A percentile compares a stretch with the other conserved stretches of the same genome.
phyloP scores from a whole-genome alignment of 257 asterid genomes.

The Nicotiana paniculata region DNA sequence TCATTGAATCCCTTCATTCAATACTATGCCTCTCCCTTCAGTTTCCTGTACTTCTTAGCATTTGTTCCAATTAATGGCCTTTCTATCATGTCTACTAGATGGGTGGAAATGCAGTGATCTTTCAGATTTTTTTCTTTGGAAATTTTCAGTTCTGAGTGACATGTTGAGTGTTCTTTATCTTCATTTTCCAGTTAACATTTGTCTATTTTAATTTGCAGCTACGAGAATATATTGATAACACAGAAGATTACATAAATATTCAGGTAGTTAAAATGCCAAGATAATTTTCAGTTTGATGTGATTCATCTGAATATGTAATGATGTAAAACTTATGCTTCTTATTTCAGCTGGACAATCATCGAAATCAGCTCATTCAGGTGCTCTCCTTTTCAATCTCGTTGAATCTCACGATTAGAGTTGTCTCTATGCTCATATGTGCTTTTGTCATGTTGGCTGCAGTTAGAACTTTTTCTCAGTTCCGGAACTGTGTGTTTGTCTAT shows the following conservation, averaged over 20 bases:
- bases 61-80: not conserved
- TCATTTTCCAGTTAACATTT: not conserved
- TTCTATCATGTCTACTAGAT: not conserved
- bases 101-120: not conserved
- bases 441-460: slow-evolving; percentile 35
- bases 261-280: slow-evolving; percentile 43
- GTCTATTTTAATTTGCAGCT: slow-evolving; percentile 40
- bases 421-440: not conserved
- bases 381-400: not conserved
- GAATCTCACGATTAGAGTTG: not conserved
- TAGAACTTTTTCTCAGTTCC: slow-evolving; percentile 84
- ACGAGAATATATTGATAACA: slow-evolving; percentile 85
- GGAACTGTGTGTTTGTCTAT: slow-evolving; percentile 60
- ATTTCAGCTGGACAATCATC: slow-evolving; percentile 86
- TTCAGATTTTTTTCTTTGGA: not conserved
- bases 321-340: slow-evolving; percentile 10
- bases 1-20: not conserved
- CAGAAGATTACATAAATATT: slow-evolving; percentile 92
- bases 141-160: not conserved
- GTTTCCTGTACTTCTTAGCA: not conserved
- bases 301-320: not conserved
- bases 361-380: slow-evolving; percentile 97
- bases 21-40: not conserved
- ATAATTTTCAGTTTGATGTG: not conserved
- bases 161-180: not conserved